Conservation (phyloP, 1,139 yeast species). For the Lodderomyces beijingensis region DNA sequence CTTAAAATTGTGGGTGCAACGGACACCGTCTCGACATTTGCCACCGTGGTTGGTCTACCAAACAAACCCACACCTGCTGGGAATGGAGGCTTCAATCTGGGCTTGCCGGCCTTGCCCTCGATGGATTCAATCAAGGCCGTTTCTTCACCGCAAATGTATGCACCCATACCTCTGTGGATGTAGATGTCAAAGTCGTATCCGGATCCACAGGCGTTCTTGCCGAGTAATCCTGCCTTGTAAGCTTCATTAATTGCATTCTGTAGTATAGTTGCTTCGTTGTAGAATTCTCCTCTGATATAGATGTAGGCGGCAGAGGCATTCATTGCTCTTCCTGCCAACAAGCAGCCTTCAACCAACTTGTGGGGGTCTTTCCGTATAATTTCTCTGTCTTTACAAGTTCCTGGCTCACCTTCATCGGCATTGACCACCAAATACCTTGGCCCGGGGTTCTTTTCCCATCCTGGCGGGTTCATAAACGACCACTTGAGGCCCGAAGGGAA, state of each 20-base stretch:
- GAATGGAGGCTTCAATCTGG: conserved; percentile 89
- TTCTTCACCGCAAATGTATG: conserved; percentile 88
- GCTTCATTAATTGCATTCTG: conserved; percentile 86
- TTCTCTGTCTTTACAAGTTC: conserved; percentile 88
- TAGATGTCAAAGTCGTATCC: conserved; percentile 80
- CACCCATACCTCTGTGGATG: conserved; percentile 89
- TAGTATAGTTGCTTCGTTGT: conserved; percentile 66
- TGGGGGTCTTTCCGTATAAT: conserved; percentile 88
- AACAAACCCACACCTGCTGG: conserved; percentile 91
- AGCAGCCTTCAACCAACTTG: conserved; percentile 83
- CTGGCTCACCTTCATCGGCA: conserved; percentile 94
- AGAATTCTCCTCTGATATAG: conserved; percentile 85
- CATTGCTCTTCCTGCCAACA: conserved; percentile 86
- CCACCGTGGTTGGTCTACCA: conserved; percentile 86
- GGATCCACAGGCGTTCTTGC: conserved; percentile 81
- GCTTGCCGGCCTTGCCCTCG: conserved; percentile 91
- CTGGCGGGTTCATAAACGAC: conserved; percentile 94
- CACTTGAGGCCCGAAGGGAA: conserved; percentile 87
- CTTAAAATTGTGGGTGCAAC: conserved; percentile 86
- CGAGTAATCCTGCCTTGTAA: conserved; percentile 71
- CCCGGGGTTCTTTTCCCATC: conserved; percentile 84
- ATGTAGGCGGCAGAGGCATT: conserved; percentile 90
- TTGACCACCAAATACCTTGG: conserved; percentile 84
- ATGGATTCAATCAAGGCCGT: conserved; percentile 82
- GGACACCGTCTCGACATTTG: conserved; percentile 85